Conservation (phyloP, 768 basidiomycete genomes). For the Pisolithus marmoratus region DNA sequence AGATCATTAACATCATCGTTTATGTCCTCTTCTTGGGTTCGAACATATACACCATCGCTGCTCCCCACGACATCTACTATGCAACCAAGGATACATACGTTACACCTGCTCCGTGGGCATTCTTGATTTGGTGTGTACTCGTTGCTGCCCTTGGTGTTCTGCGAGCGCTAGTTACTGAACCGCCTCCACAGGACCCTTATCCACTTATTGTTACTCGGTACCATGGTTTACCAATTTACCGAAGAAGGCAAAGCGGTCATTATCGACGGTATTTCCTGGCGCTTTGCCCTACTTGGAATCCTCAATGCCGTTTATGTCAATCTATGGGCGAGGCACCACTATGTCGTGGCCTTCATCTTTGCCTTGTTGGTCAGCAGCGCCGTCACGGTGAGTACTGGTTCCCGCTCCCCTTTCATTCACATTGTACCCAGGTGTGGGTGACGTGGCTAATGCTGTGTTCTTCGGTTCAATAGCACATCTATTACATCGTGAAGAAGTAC, state of each 20-base stretch:
- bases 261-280: slow-evolving; percentile 86
- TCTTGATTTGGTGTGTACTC: slow-evolving; percentile 71
- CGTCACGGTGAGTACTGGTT: slow-evolving; percentile 36
- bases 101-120: slow-evolving; percentile 91
- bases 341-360: slow-evolving; percentile 79
- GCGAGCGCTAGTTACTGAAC: slow-evolving; percentile 2
- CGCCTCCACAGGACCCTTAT: slow-evolving; percentile 63
- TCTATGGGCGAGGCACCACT: slow-evolving; percentile 76
- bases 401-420: slow-evolving; percentile 8
- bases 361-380: slow-evolving; percentile 80
- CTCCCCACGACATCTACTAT: slow-evolving; percentile 66
- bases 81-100: slow-evolving; percentile 83
- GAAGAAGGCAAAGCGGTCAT: slow-evolving; percentile 68
- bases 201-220: slow-evolving; percentile 87
- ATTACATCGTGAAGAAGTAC: slow-evolving; percentile 90
- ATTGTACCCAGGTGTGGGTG: not conserved
- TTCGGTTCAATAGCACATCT: slow-evolving; percentile 58
- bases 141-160: not conserved
- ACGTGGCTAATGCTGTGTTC: not conserved
- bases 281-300: slow-evolving; percentile 82
- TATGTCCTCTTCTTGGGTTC: slow-evolving; percentile 87
- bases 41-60: slow-evolving; percentile 82
- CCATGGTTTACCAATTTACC: slow-evolving; percentile 87
- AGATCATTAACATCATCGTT: slow-evolving; percentile 76
- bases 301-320: slow-evolving; percentile 89